phyloP scores from a whole-genome alignment of 768 basidiomycete genomes.

The Mycena vitilis region DNA sequence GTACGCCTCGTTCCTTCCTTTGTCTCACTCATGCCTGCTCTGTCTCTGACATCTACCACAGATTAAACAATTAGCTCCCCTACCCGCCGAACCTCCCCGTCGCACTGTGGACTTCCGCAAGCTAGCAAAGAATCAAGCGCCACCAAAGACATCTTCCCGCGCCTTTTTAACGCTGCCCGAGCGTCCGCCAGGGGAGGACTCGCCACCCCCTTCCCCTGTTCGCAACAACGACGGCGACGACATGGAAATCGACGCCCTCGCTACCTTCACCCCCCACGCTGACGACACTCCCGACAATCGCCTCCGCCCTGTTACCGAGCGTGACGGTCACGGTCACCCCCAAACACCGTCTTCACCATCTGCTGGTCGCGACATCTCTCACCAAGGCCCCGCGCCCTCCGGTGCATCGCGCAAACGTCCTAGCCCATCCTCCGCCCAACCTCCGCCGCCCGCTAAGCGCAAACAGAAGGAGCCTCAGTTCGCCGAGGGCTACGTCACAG shows the following conservation, averaged over 20 bases:
- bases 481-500: neutral
- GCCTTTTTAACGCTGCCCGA: neutral
- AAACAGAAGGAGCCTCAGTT: conserved; percentile 7
- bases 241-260: neutral
- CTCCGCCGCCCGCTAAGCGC: conserved; percentile 4
- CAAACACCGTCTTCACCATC: neutral
- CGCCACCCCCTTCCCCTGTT: neutral
- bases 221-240: too few species aligned
- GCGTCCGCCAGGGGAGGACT: neutral
- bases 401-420: neutral
- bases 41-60: neutral
- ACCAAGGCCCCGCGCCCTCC: neutral
- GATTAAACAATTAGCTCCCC: neutral
- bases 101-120: neutral
- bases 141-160: neutral
- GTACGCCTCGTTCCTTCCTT: neutral
- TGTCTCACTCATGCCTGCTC: too few species aligned
- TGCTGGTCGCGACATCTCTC: neutral
- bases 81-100: neutral
- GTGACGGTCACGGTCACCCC: conserved; percentile 3
- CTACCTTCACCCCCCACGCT: neutral
- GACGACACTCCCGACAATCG: neutral
- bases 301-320: neutral
- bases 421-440: neutral
- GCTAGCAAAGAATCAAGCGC: neutral